Percentiles rank a stretch among this genome's conserved stretches.
phyloP scores from a whole-genome alignment of 2,329 filamentous ascomycete genomes.

The Clonostachys byssicola region DNA sequence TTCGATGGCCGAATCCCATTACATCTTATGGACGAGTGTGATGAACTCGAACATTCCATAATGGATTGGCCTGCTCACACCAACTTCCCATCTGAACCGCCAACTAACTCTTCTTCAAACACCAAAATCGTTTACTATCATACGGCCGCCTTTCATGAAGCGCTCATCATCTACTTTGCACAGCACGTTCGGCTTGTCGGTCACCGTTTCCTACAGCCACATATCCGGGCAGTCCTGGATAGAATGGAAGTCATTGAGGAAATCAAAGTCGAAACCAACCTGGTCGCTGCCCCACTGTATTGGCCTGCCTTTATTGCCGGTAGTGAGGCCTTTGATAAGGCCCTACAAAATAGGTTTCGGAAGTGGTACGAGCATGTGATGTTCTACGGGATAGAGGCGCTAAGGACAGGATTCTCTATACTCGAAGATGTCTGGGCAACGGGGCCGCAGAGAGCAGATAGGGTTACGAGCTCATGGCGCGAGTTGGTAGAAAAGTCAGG shows the following conservation, averaged over 20 bases:
- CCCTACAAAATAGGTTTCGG: conserved; percentile 9
- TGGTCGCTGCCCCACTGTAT: conserved; percentile 12
- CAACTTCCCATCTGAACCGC: background rate
- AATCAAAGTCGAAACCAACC: conserved; percentile 9
- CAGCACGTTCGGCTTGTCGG: conserved; percentile 9
- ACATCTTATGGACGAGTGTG: conserved; percentile 14
- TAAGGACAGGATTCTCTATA: conserved; percentile 12
- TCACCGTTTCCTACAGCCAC: conserved; percentile 8
- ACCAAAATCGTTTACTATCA: conserved; percentile 2
- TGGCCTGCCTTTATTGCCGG: conserved; percentile 15
- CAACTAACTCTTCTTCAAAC: background rate
- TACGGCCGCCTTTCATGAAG: conserved; percentile 13
- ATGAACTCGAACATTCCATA: conserved; percentile 14
- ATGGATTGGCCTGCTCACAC: background rate
- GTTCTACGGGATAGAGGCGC: conserved; percentile 12
- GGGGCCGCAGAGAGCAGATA: conserved; percentile 2
- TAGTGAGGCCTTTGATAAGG: conserved; percentile 10
- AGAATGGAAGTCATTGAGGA: conserved; percentile 12
- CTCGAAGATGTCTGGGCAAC: conserved; percentile 10
- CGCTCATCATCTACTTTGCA: conserved; percentile 15
- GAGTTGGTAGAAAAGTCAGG: background rate
- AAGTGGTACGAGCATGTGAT: conserved; percentile 9
- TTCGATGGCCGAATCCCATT: background rate
- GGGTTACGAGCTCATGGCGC: background rate
- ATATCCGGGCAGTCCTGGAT: conserved; percentile 8